These are phyloP conservation scores for Starmerella kuoi DNA, from an alignment of 805 yeast genomes.

Conservation along the genomic window DNA sequence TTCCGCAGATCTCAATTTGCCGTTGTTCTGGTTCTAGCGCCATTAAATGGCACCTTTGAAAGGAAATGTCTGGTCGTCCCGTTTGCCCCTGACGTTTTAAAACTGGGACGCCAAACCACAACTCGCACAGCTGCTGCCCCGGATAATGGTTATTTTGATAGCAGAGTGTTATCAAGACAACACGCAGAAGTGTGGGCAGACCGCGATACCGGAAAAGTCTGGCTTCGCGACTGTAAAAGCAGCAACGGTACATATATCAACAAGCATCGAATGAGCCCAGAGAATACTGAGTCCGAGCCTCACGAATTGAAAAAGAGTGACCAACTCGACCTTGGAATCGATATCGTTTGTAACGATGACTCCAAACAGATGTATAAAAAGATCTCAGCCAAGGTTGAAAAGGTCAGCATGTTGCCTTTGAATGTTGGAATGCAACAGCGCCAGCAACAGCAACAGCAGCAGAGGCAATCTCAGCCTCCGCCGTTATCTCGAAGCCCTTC, in stretches of 20 bases:
- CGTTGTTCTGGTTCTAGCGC: conserved; percentile 49
- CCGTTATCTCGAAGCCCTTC: conserved; percentile 14
- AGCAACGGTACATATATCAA: conserved; percentile 93
- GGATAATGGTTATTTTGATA: conserved; percentile 87
- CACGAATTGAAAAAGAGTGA: conserved; percentile 68
- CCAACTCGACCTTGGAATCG: conserved; percentile 85
- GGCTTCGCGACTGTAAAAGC: conserved; percentile 73
- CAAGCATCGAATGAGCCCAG: conserved; percentile 52
- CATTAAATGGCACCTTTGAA: conserved; percentile 73
- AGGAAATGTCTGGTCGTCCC: conserved; percentile 73
- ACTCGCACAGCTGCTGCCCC: conserved; percentile 42
- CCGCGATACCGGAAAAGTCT: conserved; percentile 48
- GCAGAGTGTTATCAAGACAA: conserved; percentile 80
- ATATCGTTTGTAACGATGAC: conserved; percentile 41
- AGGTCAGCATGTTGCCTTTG: conserved; percentile 47
- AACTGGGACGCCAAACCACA: conserved; percentile 74
- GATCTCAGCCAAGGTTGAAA: conserved; percentile 72
- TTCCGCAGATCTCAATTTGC: conserved; percentile 29
- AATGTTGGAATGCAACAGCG: conserved; percentile 18
- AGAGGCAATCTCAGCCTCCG: conserved; percentile 2
- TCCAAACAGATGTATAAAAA: conserved; percentile 63
- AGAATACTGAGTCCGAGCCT: conserved; percentile 39
- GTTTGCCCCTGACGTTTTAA: conserved; percentile 64
- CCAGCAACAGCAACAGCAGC: conserved; percentile 2
- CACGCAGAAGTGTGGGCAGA: conserved; percentile 87